These are phyloP conservation scores for Aspergillus brasiliensis DNA, from an alignment of 2,329 filamentous ascomycete genomes.

Conservation along the genomic window DNA sequence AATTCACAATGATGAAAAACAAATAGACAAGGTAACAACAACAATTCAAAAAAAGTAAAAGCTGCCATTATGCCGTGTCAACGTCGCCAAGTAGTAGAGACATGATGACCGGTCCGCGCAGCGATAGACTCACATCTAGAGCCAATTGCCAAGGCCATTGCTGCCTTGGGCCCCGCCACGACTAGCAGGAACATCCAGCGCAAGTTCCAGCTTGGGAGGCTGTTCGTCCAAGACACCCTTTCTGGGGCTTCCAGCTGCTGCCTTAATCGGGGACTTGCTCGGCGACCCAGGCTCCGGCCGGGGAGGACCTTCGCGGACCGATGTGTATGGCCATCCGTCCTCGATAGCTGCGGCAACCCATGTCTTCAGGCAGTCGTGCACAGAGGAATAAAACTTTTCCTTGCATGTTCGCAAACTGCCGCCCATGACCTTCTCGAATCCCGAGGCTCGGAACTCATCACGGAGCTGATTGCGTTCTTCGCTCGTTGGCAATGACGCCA, in stretches of 20 bases:
- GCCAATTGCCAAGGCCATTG: conserved; percentile 40
- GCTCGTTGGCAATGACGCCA: conserved; percentile 73
- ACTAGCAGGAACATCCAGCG: conserved; percentile 36
- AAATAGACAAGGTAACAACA: conserved; percentile 12
- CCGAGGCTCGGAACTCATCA: conserved; percentile 75
- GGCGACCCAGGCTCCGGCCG: conserved; percentile 41
- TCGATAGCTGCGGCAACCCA: conserved; percentile 87
- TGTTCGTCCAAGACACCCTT: conserved; percentile 53
- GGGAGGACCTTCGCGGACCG: conserved; percentile 64
- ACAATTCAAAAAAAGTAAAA: conserved; percentile 11
- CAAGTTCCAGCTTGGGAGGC: conserved; percentile 61
- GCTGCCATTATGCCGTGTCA: conserved; percentile 6
- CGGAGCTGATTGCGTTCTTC: conserved; percentile 76
- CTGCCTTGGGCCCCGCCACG: conserved; percentile 24
- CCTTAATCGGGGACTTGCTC: conserved; percentile 53
- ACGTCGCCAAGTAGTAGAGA: not conserved
- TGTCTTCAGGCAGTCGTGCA: conserved; percentile 84
- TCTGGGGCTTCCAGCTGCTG: conserved; percentile 39
- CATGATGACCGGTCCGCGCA: not conserved
- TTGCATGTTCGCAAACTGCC: conserved; percentile 86
- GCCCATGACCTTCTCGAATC: conserved; percentile 89
- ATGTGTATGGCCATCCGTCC: conserved; percentile 82
- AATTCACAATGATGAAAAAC: conserved; percentile 8
- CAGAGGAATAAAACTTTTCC: conserved; percentile 92
- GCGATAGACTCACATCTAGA: conserved; percentile 26